phyloP scores from a whole-genome alignment of 805 yeast genomes.

The Ascoidea rubescens region DNA sequence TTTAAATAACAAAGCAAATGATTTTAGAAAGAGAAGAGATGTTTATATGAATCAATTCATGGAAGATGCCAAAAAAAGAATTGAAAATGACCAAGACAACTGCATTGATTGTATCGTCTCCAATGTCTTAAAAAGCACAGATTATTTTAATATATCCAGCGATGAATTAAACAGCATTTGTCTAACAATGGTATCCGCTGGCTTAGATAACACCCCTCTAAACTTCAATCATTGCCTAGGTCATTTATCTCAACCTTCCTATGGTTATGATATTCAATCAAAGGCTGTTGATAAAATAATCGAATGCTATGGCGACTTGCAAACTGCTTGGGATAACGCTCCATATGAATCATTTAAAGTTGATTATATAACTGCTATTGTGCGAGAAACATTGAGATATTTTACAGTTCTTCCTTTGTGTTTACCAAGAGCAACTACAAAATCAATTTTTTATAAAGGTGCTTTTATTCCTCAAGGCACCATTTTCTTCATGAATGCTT shows the following conservation, averaged over 20 bases:
- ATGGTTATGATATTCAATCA: conserved; percentile 26
- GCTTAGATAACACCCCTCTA: conserved; percentile 58
- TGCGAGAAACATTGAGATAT: conserved; percentile 47
- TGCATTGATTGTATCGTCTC: conserved; percentile 21
- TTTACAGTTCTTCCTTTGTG: conserved; percentile 57
- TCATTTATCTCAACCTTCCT: conserved; percentile 32
- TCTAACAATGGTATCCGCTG: conserved; percentile 68
- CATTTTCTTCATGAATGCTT: conserved; percentile 48
- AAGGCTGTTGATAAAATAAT: conserved; percentile 29
- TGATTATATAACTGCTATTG: conserved; percentile 39
- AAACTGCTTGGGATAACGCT: conserved; percentile 22
- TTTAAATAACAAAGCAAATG: conserved; percentile 14
- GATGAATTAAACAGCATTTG: conserved; percentile 46
- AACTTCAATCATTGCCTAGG: conserved; percentile 49
- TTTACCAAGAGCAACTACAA: conserved; percentile 49
- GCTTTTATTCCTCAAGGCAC: conserved; percentile 41
- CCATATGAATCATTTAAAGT: conserved; percentile 21
- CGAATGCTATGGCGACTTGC: conserved; percentile 17
- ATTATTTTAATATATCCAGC: conserved; percentile 14
- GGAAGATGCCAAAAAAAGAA: conserved; percentile 16
- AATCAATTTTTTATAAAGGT: conserved; percentile 26
- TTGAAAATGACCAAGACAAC: conserved; percentile 16
- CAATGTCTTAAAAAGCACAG: conserved; percentile 3
- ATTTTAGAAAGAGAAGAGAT: conserved; percentile 30
- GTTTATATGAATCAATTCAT: conserved; percentile 29